Evolutionary conservation across 2,329 filamentous ascomycete genomes (phyloP), one percentile per base, ranked within the genome.

Genomic region (Colletotrichum magnum): DNA sequence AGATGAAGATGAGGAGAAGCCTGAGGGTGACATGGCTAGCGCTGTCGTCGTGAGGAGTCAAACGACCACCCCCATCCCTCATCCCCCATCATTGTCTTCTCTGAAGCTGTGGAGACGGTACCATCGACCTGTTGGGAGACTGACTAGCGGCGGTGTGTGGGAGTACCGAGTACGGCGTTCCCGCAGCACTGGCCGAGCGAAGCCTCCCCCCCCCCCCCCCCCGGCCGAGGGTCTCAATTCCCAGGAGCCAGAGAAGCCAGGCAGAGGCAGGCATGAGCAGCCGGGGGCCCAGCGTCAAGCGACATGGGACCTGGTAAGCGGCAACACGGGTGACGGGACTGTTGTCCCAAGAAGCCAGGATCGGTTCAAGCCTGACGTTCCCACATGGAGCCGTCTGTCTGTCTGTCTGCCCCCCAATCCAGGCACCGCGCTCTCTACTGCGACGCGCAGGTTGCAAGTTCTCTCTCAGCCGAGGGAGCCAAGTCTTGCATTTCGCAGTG

Each of bases 221-320:
- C n/a, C n/a, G n/a, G n/a, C n/a, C n/a, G 58, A 58, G 60, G 32
- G 65, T 68, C 65, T 64, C 60, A 58, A 64, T 47, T 64, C 36
- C 53, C 52, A 58, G 32, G 68, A 59, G 51, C 57, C 63, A 65
- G 48, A 36, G 59, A 58, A 43, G 28, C 58, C 52, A 64, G 64
- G 36, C 36, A 61, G 45, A 64, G 64, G 36, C 36, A 61, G 45
- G 62, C 63, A 70, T 70, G 47, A 56, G 47, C 39, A 58, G 47
- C 36, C 62, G 54, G 62, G 32, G 64, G 36, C 48, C 59, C 54
- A 63, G 58, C 68, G 58, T 59, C 51, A 52, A 69, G 48, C 54
- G 36, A 64, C 66, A 66, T 48, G 66, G 62, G 65, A 28, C 43
- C 54, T 56, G 47, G 62, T 50, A 41, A 66, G 50, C 61, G 63